phyloP scores from a whole-genome alignment of 176 grass and related monocot species.

The Cenchrus purpureus region DNA sequence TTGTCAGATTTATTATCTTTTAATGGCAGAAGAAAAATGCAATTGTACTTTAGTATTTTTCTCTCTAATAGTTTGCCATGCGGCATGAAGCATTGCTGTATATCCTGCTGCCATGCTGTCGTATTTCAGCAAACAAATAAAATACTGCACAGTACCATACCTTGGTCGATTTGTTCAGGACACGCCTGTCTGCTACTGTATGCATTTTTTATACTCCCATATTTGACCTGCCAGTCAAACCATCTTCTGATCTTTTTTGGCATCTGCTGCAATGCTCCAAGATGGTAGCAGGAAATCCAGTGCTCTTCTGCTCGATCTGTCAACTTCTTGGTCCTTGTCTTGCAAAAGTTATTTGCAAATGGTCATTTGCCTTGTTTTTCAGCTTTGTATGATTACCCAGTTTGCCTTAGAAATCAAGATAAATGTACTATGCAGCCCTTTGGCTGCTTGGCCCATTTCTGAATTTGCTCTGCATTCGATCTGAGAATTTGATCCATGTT shows the following conservation, averaged over 20 bases:
- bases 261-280: neutral
- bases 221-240: conserved; percentile 53
- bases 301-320: conserved; percentile 36
- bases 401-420: neutral
- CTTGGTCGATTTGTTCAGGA: conserved; percentile 42
- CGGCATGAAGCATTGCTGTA: conserved; percentile 30
- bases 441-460: neutral
- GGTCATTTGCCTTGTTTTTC: neutral
- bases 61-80: conserved; percentile 16
- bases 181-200: neutral
- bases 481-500: neutral
- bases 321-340: neutral
- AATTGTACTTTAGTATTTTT: neutral
- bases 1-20: conserved; percentile 38
- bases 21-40: neutral
- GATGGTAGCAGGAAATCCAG: conserved; percentile 20
- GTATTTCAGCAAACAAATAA: conserved; percentile 15
- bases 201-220: conserved; percentile 17
- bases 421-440: neutral
- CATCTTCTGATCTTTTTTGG: conserved; percentile 13
- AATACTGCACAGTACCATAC: conserved; percentile 25
- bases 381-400: neutral
- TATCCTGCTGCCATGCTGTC: conserved; percentile 39
- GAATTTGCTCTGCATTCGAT: neutral
- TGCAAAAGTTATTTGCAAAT: neutral